Base-by-base conservation (phyloP, 495 filamentous ascomycete species). In the Tuber brumale region DNA sequence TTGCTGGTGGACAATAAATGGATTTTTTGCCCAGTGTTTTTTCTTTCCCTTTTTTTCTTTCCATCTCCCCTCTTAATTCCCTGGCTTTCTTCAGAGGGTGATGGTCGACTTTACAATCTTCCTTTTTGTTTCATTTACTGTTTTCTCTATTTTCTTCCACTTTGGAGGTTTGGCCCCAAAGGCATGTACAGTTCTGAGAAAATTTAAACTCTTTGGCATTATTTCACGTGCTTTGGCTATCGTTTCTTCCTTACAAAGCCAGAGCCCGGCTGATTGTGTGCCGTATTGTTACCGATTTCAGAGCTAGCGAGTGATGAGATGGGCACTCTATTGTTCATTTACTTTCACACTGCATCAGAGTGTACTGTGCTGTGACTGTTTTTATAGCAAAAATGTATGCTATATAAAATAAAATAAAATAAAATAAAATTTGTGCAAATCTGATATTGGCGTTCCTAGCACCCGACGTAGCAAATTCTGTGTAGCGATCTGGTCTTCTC, bases 11-110 rank as follows among this genome's bases (percentile, higher is more conserved):
- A 66, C 31, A 66, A 66, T 66, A 66, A 66, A 66, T 35, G 57
- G 31, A 8, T 18, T 66, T 35, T 14, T 35, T 27, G 1, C 57
- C 81, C 72, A 5, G 18, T 46, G 2, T 82, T 83, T 27, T 61
- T 72, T 23, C 79, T 76, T n/a, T 78, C 76, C 48, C 44, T 69
- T 57, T 74, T 48, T 31, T 74, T 74, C 31, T 80, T 70, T 48
- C 41, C 42, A 8, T 39, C 69, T 72, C 23, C 6, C 37, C 61
- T 57, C 23, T 41, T 21, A 74, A 41, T 69, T 70, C 72, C 35
- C 43, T 70, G 23, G 69, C 70, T 48, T 51, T 41, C 39, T 45
- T 70, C 5, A 46, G 72, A 76, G 76, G 31, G 77, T 75, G 61
- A 61, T 61, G n/a, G 51, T 61, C 9, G 48, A n/a, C 48, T 48